Conservation (phyloP, 2,329 filamentous ascomycete genomes). For the Pestalotiopsis sp. region DNA sequence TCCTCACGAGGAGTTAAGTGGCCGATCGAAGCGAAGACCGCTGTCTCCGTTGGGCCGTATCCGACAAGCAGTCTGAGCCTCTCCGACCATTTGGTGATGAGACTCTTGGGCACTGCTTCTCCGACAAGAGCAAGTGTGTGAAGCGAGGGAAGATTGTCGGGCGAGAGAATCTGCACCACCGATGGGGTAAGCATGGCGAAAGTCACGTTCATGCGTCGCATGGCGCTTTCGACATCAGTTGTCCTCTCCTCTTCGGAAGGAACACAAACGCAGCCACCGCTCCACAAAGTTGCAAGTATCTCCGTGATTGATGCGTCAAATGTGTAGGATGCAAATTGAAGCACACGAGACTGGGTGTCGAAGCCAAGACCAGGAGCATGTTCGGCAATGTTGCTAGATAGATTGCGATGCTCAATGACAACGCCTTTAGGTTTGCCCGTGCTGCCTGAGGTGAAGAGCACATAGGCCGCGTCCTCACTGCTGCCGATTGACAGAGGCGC, state of each 20-base stretch:
- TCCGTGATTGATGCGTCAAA: conserved; percentile 10
- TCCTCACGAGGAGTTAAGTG: neutral
- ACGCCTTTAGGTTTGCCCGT: conserved; percentile 13
- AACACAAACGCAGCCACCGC: conserved; percentile 9
- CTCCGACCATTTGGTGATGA: conserved; percentile 3
- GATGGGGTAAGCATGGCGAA: conserved; percentile 10
- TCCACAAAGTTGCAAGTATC: neutral
- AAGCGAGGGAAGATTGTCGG: neutral
- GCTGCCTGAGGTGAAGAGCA: conserved; percentile 11
- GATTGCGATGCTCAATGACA: conserved; percentile 3
- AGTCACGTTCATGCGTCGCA: neutral
- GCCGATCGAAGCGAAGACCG: conserved; percentile 6
- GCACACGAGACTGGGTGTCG: neutral
- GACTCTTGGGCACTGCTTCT: conserved; percentile 5
- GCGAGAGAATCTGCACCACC: conserved; percentile 4
- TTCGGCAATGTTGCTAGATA: neutral
- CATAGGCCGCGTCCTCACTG: neutral
- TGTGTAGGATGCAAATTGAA: conserved; percentile 10
- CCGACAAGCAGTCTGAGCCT: neutral
- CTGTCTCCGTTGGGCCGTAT: conserved; percentile 10
- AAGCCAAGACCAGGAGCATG: conserved; percentile 6
- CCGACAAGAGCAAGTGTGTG: conserved; percentile 4
- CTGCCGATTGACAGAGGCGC: neutral
- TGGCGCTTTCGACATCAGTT: conserved; percentile 1
- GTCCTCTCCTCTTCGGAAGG: conserved; percentile 8